phyloP scores from a whole-genome alignment of 306 rosid genomes.

The Ziziphus jujuba region DNA sequence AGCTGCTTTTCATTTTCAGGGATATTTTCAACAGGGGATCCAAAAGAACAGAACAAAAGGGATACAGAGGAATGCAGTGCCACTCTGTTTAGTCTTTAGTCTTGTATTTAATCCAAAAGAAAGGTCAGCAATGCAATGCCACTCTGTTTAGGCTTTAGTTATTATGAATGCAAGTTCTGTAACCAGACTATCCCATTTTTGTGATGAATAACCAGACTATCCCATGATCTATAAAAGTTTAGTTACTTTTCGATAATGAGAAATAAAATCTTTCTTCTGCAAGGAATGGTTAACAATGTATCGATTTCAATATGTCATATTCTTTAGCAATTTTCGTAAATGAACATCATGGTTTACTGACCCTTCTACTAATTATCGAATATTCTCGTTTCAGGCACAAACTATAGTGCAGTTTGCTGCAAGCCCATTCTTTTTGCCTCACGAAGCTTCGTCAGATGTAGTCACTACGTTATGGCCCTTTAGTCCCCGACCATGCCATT shows the following conservation, averaged over 20 bases:
- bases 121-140: not conserved
- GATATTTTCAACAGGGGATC: not conserved
- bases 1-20: conserved; percentile 1
- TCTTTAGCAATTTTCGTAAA: not conserved
- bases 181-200: too few relatives aligned
- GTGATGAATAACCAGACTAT: too few relatives aligned
- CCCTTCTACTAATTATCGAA: not conserved
- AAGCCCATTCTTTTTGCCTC: conserved; percentile 5
- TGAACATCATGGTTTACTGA: not conserved
- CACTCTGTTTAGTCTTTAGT: too few relatives aligned
- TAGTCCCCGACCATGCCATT: not conserved
- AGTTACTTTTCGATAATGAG: too few relatives aligned
- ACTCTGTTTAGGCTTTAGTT: too few relatives aligned
- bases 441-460: conserved; percentile 6
- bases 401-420: conserved; percentile 10
- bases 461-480: conserved; percentile 5
- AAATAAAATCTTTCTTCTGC: too few relatives aligned
- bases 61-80: not conserved
- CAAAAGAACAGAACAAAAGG: not conserved
- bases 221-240: too few relatives aligned
- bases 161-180: too few relatives aligned
- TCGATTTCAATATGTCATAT: too few relatives aligned
- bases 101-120: too few relatives aligned
- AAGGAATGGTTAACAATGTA: too few relatives aligned
- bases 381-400: conserved; percentile 5